Percentiles rank a stretch among this genome's conserved stretches.
These are phyloP conservation scores for Peronosclerospora sorghi DNA, from an alignment of 352 stramenopile species.

Conservation along the genomic window DNA sequence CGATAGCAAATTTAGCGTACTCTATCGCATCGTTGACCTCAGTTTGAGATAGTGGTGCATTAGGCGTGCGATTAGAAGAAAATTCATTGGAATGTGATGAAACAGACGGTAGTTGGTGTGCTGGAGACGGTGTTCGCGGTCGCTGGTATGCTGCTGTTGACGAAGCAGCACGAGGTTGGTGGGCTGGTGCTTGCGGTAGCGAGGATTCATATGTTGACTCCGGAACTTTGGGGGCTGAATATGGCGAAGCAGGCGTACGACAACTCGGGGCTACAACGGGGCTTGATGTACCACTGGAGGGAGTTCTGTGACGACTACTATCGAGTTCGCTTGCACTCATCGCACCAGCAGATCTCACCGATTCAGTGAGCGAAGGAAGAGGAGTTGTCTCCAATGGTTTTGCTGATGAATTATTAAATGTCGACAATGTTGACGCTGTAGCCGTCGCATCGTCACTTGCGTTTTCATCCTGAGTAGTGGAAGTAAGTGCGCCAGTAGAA, in stretches of 20 bases:
- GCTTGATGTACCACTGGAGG: slow-evolving; percentile 1
- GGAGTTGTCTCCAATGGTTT: slow-evolving; percentile 4
- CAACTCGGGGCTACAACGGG: slow-evolving; percentile 7
- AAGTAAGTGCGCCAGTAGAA: neutral
- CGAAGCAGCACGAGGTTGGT: neutral
- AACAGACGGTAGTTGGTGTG: slow-evolving; percentile 7
- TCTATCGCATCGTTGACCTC: slow-evolving; percentile 80
- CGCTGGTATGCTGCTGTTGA: neutral
- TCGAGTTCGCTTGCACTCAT: slow-evolving; percentile 23
- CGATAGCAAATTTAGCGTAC: slow-evolving; percentile 71
- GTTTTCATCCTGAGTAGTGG: slow-evolving; percentile 8
- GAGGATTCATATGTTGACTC: neutral
- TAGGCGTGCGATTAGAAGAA: slow-evolving; percentile 15
- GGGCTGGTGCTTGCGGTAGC: neutral
- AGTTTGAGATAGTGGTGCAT: slow-evolving; percentile 41
- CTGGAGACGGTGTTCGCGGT: slow-evolving; percentile 3
- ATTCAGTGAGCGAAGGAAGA: slow-evolving; percentile 49
- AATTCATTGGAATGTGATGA: slow-evolving; percentile 11
- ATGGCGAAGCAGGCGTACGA: slow-evolving; percentile 5
- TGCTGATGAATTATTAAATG: slow-evolving; percentile 1
- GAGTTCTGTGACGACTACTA: slow-evolving; percentile 10
- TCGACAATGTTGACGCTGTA: slow-evolving; percentile 7
- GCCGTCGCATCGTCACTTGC: slow-evolving; percentile 8
- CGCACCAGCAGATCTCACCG: slow-evolving; percentile 21
- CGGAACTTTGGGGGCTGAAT: neutral